Conservation (phyloP, 2,329 filamentous ascomycete genomes). For the Alternaria hordeiaustralica region DNA sequence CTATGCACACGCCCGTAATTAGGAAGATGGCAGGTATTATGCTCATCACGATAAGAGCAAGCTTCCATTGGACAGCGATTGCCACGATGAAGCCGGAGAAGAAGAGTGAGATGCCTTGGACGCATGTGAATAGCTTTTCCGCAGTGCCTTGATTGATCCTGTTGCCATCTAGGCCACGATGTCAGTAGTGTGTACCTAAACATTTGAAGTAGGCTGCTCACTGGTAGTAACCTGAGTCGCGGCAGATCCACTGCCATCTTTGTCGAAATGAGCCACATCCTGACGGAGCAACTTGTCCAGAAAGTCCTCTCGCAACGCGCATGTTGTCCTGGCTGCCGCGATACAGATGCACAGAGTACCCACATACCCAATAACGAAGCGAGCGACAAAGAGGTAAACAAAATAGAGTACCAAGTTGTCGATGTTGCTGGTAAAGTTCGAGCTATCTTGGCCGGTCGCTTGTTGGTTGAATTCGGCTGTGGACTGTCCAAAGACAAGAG, state of each 20-base stretch:
- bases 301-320: constrained; percentile 60
- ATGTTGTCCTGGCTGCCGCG: constrained; percentile 52
- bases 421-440: constrained; percentile 11
- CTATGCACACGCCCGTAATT: constrained; percentile 17
- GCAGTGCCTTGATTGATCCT: constrained; percentile 24
- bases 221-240: constrained; percentile 22
- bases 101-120: constrained; percentile 60
- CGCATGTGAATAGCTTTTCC: constrained; percentile 49
- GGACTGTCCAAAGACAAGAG: constrained; percentile 45
- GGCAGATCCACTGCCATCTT: constrained; percentile 20
- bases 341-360: constrained; percentile 85
- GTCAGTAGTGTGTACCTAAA: neutral
- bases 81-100: constrained; percentile 88
- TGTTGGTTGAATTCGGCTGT: constrained; percentile 22
- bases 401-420: constrained; percentile 30
- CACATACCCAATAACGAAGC: constrained; percentile 70
- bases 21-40: constrained; percentile 51
- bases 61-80: constrained; percentile 88
- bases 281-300: constrained; percentile 59
- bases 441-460: constrained; percentile 7
- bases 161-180: constrained; percentile 11
- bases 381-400: constrained; percentile 28
- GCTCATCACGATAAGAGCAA: constrained; percentile 74
- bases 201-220: neutral
- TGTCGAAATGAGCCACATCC: constrained; percentile 37